Conservation (phyloP, 768 basidiomycete species). For the Kondoa subrosea region DNA sequence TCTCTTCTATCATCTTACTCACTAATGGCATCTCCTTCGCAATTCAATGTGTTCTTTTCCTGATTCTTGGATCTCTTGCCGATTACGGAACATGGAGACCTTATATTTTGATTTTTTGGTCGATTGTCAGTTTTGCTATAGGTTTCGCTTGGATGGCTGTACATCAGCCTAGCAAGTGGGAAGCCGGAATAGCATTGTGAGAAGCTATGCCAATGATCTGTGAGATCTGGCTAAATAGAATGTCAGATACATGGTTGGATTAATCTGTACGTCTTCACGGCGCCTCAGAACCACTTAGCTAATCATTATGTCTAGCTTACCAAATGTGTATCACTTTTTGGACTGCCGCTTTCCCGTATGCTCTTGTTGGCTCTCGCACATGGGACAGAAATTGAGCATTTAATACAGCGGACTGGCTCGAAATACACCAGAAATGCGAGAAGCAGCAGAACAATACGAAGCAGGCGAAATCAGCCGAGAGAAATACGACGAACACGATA, state of each 20-base stretch:
- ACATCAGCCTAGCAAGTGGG: slow-evolving; percentile 18
- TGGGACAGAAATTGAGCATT: background rate
- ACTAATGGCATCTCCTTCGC: slow-evolving; percentile 32
- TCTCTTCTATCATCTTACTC: slow-evolving; percentile 28
- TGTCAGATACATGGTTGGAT: slow-evolving; percentile 29
- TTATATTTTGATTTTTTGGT: slow-evolving; percentile 29
- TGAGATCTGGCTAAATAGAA: too few relatives aligned
- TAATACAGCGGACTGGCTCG: slow-evolving; percentile 26
- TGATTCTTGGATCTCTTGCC: slow-evolving; percentile 29
- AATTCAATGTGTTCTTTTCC: slow-evolving; percentile 27
- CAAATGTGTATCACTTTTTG: slow-evolving; percentile 28
- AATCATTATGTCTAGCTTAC: slow-evolving; percentile 10
- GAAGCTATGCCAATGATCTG: too few relatives aligned
- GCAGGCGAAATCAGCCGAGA: slow-evolving; percentile 20
- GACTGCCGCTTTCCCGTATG: slow-evolving; percentile 30
- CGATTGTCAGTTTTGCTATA: slow-evolving; percentile 27
- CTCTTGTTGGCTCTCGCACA: too few relatives aligned
- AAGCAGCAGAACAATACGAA: slow-evolving; percentile 27
- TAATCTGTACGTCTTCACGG: too few relatives aligned
- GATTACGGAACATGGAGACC: slow-evolving; percentile 32
- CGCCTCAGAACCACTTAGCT: slow-evolving; percentile 23
- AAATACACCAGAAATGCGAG: slow-evolving; percentile 30
- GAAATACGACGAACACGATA: slow-evolving; percentile 23
- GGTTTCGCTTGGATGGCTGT: slow-evolving; percentile 31
- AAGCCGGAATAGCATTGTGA: slow-evolving; percentile 28